phyloP scores from a whole-genome alignment of 257 asterid genomes.

The Orobanche coerulescens region DNA sequence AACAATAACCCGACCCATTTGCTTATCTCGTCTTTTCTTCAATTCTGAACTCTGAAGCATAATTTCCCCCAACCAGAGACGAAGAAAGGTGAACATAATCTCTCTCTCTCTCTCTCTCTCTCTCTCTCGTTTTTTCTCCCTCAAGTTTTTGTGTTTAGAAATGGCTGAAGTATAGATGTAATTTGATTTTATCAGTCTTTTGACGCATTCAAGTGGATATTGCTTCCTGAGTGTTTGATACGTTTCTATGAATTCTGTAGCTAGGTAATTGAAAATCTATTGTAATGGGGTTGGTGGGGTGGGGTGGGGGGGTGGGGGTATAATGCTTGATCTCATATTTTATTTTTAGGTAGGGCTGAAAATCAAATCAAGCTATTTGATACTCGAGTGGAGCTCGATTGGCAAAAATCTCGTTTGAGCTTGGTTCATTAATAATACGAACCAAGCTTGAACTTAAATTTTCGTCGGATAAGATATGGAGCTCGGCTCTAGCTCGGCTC shows the following conservation, averaged over 20 bases:
- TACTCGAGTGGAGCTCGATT: no score
- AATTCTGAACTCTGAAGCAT: not conserved
- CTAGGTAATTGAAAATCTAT: not conserved
- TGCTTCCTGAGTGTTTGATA: constrained; percentile 2
- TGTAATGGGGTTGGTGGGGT: not conserved
- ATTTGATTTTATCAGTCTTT: not conserved
- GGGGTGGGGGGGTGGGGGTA: not conserved
- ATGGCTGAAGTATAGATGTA: not conserved
- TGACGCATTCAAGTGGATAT: constrained; percentile 11
- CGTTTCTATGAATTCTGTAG: not conserved
- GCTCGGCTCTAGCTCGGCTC: not conserved
- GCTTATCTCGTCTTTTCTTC: no score
- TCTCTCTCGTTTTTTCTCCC: no score
- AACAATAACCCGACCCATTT: no score
- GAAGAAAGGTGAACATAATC: constrained; percentile 22
- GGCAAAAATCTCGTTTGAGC: no score
- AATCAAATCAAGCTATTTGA: no score
- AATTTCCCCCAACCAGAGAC: not conserved
- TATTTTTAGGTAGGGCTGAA: no score
- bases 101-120: constrained; percentile 1
- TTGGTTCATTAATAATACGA: not conserved
- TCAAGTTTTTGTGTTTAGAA: not conserved
- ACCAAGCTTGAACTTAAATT: not conserved
- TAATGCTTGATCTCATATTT: not conserved
- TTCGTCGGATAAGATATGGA: not conserved